These are phyloP conservation scores for Coccomyxa subellipsoidea DNA, from an alignment of 163 green algal genomes.

Conservation along the genomic window DNA sequence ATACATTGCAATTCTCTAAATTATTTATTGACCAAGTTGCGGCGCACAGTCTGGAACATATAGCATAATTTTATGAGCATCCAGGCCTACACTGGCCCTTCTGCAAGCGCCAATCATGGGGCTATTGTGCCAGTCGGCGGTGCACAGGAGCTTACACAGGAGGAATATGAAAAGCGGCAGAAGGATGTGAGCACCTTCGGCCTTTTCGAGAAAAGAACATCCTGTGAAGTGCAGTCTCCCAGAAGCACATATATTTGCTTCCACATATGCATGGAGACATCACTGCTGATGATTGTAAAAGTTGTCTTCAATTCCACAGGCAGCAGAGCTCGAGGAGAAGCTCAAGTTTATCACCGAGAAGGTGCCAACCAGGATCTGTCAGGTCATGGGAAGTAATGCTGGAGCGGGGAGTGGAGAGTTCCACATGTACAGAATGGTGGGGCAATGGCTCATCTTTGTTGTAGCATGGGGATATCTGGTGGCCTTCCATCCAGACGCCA, in stretches of 20 bases:
- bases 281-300: too few relatives aligned
- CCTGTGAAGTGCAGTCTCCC: not conserved
- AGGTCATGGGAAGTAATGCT: conserved; percentile 71
- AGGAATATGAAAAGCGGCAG: conserved; percentile 27
- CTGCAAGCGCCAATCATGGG: not conserved
- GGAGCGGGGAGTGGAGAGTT: conserved; percentile 81
- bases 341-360: conserved; percentile 82
- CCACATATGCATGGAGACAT: too few relatives aligned
- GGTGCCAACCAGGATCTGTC: conserved; percentile 71
- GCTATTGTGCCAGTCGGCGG: conserved; percentile 19
- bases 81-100: conserved; percentile 15
- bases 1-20: too few relatives aligned
- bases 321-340: conserved; percentile 78
- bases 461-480: too few relatives aligned
- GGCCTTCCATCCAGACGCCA: too few relatives aligned
- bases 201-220: not conserved
- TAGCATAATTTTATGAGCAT: conserved; percentile 11
- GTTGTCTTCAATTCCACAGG: conserved; percentile 38
- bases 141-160: conserved; percentile 23
- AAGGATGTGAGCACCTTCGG: conserved; percentile 31
- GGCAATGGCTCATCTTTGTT: not conserved
- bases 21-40: too few relatives aligned
- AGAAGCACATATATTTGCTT: too few relatives aligned
- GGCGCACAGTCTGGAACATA: not conserved
- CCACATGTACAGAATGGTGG: conserved; percentile 74